A percentile compares a stretch with the other conserved stretches of the same genome.
Evolutionary conservation across 164 flowering plant genomes (phyloP).

Genomic region (Stephania japonica): DNA sequence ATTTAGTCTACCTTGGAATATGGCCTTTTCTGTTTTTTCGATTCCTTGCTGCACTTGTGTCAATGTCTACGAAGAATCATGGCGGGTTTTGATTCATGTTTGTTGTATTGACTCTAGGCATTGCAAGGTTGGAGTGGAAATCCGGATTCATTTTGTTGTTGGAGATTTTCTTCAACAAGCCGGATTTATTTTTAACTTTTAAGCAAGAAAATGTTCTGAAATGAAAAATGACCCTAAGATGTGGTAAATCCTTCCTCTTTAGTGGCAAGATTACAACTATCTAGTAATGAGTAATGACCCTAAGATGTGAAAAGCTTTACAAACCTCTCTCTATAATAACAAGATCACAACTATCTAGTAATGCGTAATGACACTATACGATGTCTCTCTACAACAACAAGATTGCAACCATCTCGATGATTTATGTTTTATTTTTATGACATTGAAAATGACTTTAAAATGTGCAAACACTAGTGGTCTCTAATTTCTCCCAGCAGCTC

Average conservation of each 20-base stretch:
- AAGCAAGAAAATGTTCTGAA: not conserved
- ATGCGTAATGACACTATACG: too few relatives aligned
- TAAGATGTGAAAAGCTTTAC: not conserved
- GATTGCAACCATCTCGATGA: not conserved
- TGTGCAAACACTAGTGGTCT: not conserved
- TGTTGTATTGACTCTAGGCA: constrained; percentile 25
- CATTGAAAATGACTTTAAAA: not conserved
- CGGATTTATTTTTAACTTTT: not conserved
- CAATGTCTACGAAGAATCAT: too few relatives aligned
- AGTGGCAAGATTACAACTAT: too few relatives aligned
- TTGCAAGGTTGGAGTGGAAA: constrained; percentile 51
- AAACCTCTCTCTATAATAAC: not conserved
- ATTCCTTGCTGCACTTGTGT: too few relatives aligned
- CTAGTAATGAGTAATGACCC: not conserved
- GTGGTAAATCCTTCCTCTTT: too few relatives aligned
- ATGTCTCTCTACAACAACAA: not conserved
- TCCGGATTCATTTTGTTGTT: constrained; percentile 46
- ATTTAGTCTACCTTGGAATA: too few relatives aligned
- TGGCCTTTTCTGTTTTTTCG: too few relatives aligned
- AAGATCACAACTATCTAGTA: not conserved
- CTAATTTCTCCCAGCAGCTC: not conserved
- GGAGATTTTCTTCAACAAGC: constrained; percentile 64
- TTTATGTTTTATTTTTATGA: not conserved
- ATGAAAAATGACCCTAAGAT: not conserved
- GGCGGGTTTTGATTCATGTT: not conserved